Evolutionary conservation across 768 basidiomycete species (phyloP).

Genomic region (Pisolithus microcarpus): DNA sequence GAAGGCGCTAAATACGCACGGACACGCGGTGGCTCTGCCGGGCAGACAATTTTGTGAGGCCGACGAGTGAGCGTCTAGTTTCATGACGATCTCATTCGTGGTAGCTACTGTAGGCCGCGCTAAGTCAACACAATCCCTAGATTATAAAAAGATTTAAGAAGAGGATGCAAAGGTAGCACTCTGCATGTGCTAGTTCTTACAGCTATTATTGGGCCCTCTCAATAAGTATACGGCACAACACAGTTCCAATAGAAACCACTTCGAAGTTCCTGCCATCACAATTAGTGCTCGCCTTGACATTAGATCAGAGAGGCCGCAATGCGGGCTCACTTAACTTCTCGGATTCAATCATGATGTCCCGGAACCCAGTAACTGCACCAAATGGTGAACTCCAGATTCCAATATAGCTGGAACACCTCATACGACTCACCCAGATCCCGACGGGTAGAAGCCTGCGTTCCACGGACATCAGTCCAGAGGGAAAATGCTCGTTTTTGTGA

Average conservation of each 20-base stretch:
- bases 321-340: constrained; percentile 37
- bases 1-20: no score
- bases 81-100: no score
- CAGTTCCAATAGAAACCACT: no score
- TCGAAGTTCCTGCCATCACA: no score
- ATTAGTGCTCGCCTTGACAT: neutral
- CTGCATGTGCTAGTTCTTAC: neutral
- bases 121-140: constrained; percentile 27
- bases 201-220: neutral
- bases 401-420: neutral
- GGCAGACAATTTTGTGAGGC: no score
- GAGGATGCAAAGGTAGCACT: constrained; percentile 67
- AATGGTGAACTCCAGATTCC: constrained; percentile 5
- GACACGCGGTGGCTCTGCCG: no score
- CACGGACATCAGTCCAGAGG: neutral
- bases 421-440: constrained; percentile 51
- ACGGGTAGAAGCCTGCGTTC: constrained; percentile 38
- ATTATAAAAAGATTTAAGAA: constrained; percentile 98
- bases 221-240: no score
- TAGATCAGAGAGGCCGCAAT: neutral
- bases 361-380: constrained; percentile 41
- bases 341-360: constrained; percentile 52
- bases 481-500: neutral
- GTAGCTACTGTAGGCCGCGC: no score
- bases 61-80: no score